These are phyloP conservation scores for Elsinoe perseae DNA, from an alignment of 2,329 filamentous ascomycete species.

Conservation along the genomic window DNA sequence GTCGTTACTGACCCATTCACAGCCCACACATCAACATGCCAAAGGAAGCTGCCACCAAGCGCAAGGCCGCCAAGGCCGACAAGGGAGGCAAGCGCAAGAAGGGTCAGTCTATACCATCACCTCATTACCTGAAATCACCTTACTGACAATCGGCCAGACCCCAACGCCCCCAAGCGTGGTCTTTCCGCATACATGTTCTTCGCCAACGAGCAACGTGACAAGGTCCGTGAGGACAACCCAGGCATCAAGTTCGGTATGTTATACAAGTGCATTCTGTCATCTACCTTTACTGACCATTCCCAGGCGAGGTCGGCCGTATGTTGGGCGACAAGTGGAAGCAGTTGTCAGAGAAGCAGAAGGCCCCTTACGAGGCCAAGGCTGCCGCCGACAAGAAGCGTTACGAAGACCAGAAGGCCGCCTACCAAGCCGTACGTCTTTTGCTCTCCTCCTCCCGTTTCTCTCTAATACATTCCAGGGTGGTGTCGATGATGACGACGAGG, in stretches of 20 bases:
- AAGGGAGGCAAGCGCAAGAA: slow-evolving; percentile 60
- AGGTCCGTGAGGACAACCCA: slow-evolving; percentile 96
- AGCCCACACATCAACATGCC: slow-evolving; percentile 44
- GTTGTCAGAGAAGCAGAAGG: slow-evolving; percentile 83
- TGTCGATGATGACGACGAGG: slow-evolving; percentile 30
- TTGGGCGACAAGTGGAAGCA: slow-evolving; percentile 99
- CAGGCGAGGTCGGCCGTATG: slow-evolving; percentile 92
- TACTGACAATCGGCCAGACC: slow-evolving; percentile 50
- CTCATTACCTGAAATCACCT: slow-evolving; percentile 3
- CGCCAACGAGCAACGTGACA: slow-evolving; percentile 97
- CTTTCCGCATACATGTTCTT: slow-evolving; percentile 99
- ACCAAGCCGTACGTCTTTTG: slow-evolving; percentile 59
- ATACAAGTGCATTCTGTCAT: neutral
- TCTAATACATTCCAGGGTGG: slow-evolving; percentile 23
- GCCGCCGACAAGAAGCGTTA: slow-evolving; percentile 98
- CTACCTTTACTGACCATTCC: slow-evolving; percentile 15
- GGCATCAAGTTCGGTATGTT: slow-evolving; percentile 85
- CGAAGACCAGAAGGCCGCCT: slow-evolving; percentile 93
- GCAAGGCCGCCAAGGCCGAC: slow-evolving; percentile 47
- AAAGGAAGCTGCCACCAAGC: slow-evolving; percentile 57
- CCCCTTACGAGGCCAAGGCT: slow-evolving; percentile 94
- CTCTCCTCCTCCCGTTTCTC: neutral
- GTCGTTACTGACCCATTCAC: slow-evolving; percentile 5
- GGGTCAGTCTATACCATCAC: slow-evolving; percentile 41
- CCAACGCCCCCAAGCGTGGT: slow-evolving; percentile 97